Base-by-base conservation (phyloP, 208 protist species). In the Leishmania arabica region DNA sequence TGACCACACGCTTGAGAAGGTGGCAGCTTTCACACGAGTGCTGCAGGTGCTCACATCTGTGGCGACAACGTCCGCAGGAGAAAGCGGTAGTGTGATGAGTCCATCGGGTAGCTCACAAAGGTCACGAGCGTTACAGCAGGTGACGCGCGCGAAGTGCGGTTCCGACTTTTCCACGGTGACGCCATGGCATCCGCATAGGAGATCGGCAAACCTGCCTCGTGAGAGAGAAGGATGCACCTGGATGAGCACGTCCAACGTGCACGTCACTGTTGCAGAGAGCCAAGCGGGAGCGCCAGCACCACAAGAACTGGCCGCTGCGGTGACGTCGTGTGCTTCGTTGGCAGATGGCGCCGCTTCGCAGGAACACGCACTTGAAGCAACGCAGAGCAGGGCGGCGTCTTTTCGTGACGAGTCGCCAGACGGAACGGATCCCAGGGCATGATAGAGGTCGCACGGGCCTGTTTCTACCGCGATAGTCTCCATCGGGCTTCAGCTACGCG, bases 211-310 rank as follows among this genome's bases (percentile, higher is more conserved):
- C 8, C 53, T 37, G 76, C 51, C 45, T 8, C 62, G 49, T 19
- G 60, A 54, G 15, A 68, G 37, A 11, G 45, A 69, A n/a, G 76
- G 51, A 17, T 54, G 78, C 64, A 74, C 47, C 54, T 82, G 82
- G 24, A 86, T 45, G 3, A 79, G 31, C 24, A 86, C 74, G 0
- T 82, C 73, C 2, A 78, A 31, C 31, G 51, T 69, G 45, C 54
- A 42, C 40, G 78, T 82, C 51, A 86, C 56, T 15, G 82, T 69
- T 21, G 78, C 82, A 11, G 82, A 86, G 40, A 86, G 77, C 82
- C 82, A 86, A 56, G 74, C 24, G 1, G 73, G 54, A 15, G 51
- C 72, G 4, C 34, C n/a, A 42, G 51, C 45, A 40, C 42, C 70
- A 53, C n/a, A 51, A 75, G 24, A 51, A 15, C n/a, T 24, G n/a